These are phyloP conservation scores for Tuber microsphaerosporum DNA, from an alignment of 495 filamentous ascomycete species.

Conservation along the genomic window DNA sequence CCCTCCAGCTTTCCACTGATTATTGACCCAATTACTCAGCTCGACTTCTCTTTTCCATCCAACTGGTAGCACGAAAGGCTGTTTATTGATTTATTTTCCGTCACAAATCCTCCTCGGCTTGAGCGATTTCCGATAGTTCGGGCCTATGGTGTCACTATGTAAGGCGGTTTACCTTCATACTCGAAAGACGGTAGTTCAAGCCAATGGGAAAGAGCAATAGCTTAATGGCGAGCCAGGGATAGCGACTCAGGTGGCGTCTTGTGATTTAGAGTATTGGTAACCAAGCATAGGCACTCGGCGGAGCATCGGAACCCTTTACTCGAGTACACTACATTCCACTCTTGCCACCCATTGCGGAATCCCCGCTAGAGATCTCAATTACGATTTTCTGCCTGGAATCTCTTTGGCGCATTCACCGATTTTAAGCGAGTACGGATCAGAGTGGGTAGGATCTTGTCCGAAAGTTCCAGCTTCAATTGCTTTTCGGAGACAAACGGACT, in stretches of 20 bases:
- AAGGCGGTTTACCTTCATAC: neutral
- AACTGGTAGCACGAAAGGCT: neutral
- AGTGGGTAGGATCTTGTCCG: neutral
- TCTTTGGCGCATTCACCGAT: neutral
- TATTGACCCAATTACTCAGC: neutral
- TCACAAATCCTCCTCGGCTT: neutral
- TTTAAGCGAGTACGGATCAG: neutral
- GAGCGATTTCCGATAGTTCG: neutral
- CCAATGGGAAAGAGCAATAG: neutral
- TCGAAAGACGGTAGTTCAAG: neutral
- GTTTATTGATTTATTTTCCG: neutral
- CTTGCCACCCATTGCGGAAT: neutral
- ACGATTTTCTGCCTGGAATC: neutral
- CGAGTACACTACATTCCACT: neutral
- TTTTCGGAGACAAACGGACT: neutral
- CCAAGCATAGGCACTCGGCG: neutral
- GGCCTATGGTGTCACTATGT: neutral
- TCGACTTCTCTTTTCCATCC: neutral
- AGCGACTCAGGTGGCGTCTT: neutral
- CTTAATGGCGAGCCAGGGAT: neutral
- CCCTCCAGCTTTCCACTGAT: neutral
- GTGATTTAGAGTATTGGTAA: neutral
- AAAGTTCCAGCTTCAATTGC: neutral
- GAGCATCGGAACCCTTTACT: neutral
- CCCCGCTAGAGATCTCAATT: neutral